These are phyloP conservation scores for Globisporangium polare DNA, from an alignment of 352 stramenopile genomes.

Conservation along the genomic window DNA sequence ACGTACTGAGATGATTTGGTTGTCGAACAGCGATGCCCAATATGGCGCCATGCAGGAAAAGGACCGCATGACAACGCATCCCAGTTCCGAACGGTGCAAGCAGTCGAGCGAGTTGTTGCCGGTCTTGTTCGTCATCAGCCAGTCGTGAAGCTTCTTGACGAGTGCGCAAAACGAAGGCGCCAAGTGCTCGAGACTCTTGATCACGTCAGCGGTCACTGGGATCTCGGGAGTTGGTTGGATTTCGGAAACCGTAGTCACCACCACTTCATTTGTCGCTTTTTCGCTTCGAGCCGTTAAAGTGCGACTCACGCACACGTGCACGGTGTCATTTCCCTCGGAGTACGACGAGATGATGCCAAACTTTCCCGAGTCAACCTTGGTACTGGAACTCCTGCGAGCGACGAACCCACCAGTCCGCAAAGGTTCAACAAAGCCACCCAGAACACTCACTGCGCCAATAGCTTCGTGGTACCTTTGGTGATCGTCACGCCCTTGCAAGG, in stretches of 20 bases:
- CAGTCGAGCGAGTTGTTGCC: constrained; percentile 10
- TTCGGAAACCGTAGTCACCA: constrained; percentile 16
- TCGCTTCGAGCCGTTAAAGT: not conserved
- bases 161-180: constrained; percentile 31
- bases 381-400: constrained; percentile 11
- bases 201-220: constrained; percentile 18
- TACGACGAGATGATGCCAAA: constrained; percentile 31
- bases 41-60: constrained; percentile 39
- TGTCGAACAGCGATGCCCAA: constrained; percentile 60
- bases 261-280: not conserved
- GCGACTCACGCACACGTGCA: constrained; percentile 11
- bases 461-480: constrained; percentile 30
- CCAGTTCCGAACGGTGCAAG: constrained; percentile 44
- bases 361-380: not conserved
- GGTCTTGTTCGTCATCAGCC: constrained; percentile 23
- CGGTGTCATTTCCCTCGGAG: constrained; percentile 30
- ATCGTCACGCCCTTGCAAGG: constrained; percentile 6
- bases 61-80: constrained; percentile 47
- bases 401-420: constrained; percentile 38
- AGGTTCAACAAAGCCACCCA: constrained; percentile 42
- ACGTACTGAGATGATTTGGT: constrained; percentile 55
- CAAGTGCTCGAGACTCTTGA: constrained; percentile 31
- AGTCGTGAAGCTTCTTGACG: constrained; percentile 37
- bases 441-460: constrained; percentile 35
- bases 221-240: constrained; percentile 27